Conservation (phyloP, 306 rosid species). For the Medicago lupulina region DNA sequence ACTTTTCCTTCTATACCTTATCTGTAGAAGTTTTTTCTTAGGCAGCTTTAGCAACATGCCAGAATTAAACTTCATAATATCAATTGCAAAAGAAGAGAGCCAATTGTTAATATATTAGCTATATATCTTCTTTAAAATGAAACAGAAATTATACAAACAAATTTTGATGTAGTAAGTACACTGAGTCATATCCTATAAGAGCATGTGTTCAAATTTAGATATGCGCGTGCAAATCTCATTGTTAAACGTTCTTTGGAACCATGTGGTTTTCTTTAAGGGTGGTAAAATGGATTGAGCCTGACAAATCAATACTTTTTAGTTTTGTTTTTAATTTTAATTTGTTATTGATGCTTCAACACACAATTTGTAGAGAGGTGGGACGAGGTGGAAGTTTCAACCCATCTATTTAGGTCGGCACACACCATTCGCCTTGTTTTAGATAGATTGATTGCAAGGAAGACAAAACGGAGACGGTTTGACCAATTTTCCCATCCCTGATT, state of each 20-base stretch:
- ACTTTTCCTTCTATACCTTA: too few species aligned
- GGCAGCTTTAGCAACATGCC: constrained; percentile 31
- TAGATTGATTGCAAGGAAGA: too few species aligned
- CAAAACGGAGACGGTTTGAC: not conserved
- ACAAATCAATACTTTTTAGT: too few species aligned
- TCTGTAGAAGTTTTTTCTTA: not conserved
- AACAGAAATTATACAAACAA: not conserved
- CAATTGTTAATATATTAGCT: not conserved
- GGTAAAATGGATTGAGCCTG: not conserved
- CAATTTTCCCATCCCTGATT: not conserved
- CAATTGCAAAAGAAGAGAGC: constrained; percentile 5
- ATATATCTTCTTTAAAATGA: not conserved
- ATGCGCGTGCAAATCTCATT: too few species aligned
- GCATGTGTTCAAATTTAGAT: not conserved
- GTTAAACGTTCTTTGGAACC: too few species aligned
- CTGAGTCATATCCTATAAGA: not conserved
- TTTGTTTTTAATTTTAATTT: too few species aligned
- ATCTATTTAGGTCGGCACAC: not conserved
- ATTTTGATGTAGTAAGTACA: not conserved
- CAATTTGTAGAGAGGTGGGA: not conserved
- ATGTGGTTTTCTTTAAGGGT: too few species aligned
- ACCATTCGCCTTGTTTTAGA: not conserved
- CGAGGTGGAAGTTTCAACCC: not conserved
- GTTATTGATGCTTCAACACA: too few species aligned
- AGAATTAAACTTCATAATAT: constrained; percentile 4